Base-by-base conservation (phyloP, 805 yeast genomes). In the Ogataea ganodermae region DNA sequence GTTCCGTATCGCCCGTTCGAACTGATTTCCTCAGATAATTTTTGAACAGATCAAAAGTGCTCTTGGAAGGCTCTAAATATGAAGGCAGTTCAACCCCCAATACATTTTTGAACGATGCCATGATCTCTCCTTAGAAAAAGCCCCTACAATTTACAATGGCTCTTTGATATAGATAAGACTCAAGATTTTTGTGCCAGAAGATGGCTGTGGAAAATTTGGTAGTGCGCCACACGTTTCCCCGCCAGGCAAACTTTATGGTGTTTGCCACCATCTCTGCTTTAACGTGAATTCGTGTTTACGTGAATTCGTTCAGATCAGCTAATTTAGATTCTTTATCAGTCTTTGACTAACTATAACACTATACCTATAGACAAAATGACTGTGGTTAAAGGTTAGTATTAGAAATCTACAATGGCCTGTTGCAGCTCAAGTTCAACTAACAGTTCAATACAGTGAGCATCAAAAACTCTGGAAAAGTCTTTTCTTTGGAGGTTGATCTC, bases 401-500 rank as follows among this genome's bases (percentile, higher is more conserved):
- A 6, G 21, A 32, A 28, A n/a, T n/a, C n/a, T n/a, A n/a, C n/a
- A n/a, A n/a, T n/a, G n/a, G n/a, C 16, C 13, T 7, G 6, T 28
- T 27, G 30, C 6, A 5, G 5, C 6, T n/a, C 12, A 8, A 4
- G 12, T 27, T 9, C 12, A 27, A 38, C 42, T 38, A 16, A 38
- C 42, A 38, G 17, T 5, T 13, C 24, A 6, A 22, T 24, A 38
- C 8, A 60, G 75, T 77, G 33, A 68, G 57, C 37, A 76, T 86
- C 43, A 84, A 83, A 60, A 86, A 86, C 67, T 75, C 87, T 2
- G 90, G 92, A 33, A 84, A 84, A 56, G 66, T 74, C 5, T 80
- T 84, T 63, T 81, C 82, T 9, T 67, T 80, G 17, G 82, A 78
- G 4, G 70, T 84, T 26, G 83, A 76, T 41, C 70, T 78, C 4